Conservation (phyloP, 179 eudicot species). For the Silene vulgaris region DNA sequence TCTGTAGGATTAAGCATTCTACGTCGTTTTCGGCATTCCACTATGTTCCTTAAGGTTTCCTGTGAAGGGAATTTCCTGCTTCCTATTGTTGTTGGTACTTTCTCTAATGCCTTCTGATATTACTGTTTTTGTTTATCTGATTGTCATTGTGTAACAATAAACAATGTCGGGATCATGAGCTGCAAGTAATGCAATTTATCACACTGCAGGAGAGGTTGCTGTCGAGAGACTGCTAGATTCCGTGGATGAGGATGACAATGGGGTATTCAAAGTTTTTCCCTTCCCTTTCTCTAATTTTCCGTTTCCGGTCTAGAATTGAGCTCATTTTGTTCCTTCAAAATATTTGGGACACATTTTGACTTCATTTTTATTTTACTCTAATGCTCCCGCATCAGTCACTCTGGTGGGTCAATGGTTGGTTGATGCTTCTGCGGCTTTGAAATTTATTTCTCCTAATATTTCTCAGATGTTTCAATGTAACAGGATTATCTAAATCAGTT, state of each 20-base stretch:
- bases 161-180: not conserved
- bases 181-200: not conserved
- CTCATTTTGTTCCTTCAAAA: too few relatives aligned
- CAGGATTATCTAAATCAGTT: constrained; percentile 60
- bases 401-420: not conserved
- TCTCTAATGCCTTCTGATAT: constrained; percentile 11
- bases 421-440: not conserved
- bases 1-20: constrained; percentile 51
- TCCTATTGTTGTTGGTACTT: constrained; percentile 69
- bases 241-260: constrained; percentile 41
- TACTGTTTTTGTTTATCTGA: constrained; percentile 2
- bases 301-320: too few relatives aligned
- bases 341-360: too few relatives aligned
- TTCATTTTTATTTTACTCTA: too few relatives aligned
- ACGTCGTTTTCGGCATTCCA: constrained; percentile 57
- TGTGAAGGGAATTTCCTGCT: constrained; percentile 74
- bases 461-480: constrained; percentile 20
- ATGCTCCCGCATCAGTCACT: too few relatives aligned
- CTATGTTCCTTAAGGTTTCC: constrained; percentile 70
- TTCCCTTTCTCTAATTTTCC: not conserved
- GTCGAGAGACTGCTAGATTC: constrained; percentile 59
- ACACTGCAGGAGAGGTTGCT: constrained; percentile 63
- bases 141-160: not conserved
- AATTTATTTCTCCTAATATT: not conserved
- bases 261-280: constrained; percentile 35